These are phyloP conservation scores for Fusarium decemcellulare DNA, from an alignment of 2,329 filamentous ascomycete species.

Conservation along the genomic window DNA sequence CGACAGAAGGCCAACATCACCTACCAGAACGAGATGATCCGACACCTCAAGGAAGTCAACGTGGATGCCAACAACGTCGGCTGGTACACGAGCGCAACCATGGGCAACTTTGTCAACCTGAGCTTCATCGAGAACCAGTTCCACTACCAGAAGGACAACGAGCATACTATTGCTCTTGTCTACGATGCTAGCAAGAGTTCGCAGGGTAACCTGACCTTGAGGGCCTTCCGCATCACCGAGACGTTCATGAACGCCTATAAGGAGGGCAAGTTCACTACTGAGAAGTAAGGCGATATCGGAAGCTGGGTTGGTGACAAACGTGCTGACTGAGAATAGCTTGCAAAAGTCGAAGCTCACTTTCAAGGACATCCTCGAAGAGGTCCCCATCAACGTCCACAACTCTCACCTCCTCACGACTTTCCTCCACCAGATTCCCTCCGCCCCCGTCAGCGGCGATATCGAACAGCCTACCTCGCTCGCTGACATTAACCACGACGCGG, in stretches of 20 bases:
- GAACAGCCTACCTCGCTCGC: constrained; percentile 84
- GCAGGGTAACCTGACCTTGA: constrained; percentile 89
- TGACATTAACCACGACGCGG: constrained; percentile 78
- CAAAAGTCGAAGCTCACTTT: constrained; percentile 95
- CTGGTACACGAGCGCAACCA: constrained; percentile 98
- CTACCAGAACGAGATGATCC: constrained; percentile 98
- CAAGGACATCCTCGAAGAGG: constrained; percentile 92
- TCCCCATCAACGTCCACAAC: constrained; percentile 93
- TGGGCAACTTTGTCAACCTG: constrained; percentile 97
- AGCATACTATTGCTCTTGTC: constrained; percentile 88
- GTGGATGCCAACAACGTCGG: constrained; percentile 98
- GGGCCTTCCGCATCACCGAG: constrained; percentile 91
- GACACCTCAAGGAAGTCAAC: constrained; percentile 96
- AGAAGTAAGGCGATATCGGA: constrained; percentile 74
- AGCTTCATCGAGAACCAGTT: constrained; percentile 98
- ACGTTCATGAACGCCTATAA: constrained; percentile 93
- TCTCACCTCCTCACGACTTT: constrained; percentile 96
- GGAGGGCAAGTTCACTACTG: constrained; percentile 97
- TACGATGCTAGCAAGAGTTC: constrained; percentile 97
- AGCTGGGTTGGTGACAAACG: background rate
- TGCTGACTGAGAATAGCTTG: constrained; percentile 69
- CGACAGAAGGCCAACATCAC: constrained; percentile 89
- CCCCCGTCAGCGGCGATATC: constrained; percentile 74
- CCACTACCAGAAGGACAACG: constrained; percentile 97
- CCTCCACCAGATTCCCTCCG: constrained; percentile 88